Base-by-base conservation (phyloP, 169 alveolate genomes). In the Plasmodium vivax region DNA sequence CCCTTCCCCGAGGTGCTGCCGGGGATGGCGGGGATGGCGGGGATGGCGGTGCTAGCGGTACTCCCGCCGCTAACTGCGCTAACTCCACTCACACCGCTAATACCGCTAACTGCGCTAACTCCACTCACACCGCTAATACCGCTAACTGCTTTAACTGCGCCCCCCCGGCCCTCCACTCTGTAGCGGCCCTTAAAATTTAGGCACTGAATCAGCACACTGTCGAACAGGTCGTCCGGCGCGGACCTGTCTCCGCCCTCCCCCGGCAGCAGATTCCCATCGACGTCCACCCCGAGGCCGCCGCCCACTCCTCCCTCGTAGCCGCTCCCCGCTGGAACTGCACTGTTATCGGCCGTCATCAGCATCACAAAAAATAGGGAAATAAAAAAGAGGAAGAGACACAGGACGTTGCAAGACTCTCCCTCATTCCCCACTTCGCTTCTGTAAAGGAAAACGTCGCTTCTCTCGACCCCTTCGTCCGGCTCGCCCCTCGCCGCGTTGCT, bases 341-440 rank as follows among this genome's bases (percentile, higher is more conserved):
- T 68, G 56, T 73, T 88, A 62, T 88, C 94, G 16, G 90, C 80
- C 1, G 84, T 62, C 32, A 81, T 58, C 0, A 88, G 38, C 94
- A 88, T 88, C 14, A 88, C 73, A 47, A 77, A 79, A 51, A 88
- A 88, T 68, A 88, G 32, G 27, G 91, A 79, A 79, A 88, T 79
- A 68, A 88, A 88, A 36, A 88, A 81, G 32, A 88, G 82, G 32
- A 88, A 54, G 30, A 88, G 51, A 80, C 94, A 88, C 34, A 88
- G 41, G 30, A 88, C 51, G 68, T 88, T 88, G 36, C 94, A 88
- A 0, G 90, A 88, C 51, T 88, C 94, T n/a, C 88, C 77, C 2
- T 34, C 94, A 8, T 77, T 51, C 32, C 71, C 72, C 16, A 54
- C 73, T 88, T 88, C 91, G 23, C 19, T 43, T 34, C 34, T 71